Evolutionary conservation across 208 protist genomes (phyloP).

Genomic region (Leishmania aethiopica): DNA sequence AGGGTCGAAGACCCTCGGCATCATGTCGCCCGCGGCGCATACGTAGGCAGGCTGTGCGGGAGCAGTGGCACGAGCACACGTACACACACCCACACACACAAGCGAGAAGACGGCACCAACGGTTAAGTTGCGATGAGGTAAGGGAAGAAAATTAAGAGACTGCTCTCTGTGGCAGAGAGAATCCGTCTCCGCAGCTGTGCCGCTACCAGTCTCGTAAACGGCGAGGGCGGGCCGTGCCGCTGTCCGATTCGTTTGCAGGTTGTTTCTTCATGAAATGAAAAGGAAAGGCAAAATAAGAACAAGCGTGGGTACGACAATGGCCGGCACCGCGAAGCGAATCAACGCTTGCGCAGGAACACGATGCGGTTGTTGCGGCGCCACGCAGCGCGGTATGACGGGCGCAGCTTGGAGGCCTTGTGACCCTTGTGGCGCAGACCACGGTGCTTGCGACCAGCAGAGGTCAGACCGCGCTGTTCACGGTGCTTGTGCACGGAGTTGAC

Average conservation of each 20-base stretch:
- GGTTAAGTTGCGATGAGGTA: background rate
- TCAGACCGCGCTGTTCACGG: constrained; percentile 98
- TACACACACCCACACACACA: background rate
- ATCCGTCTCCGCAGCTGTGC: background rate
- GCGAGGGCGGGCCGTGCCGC: background rate
- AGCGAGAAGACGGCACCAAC: background rate
- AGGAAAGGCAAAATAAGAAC: constrained; percentile 19
- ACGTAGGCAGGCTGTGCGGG: background rate
- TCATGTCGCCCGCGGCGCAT: background rate
- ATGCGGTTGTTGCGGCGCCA: constrained; percentile 99
- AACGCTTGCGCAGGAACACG: constrained; percentile 93
- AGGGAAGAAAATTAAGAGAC: background rate
- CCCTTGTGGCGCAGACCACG: constrained; percentile 97
- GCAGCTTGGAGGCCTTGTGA: constrained; percentile 93
- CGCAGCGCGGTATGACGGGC: constrained; percentile 94
- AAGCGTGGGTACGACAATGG: constrained; percentile 1
- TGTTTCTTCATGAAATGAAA: constrained; percentile 13
- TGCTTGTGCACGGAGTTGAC: constrained; percentile 96
- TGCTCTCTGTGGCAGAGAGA: too few species aligned
- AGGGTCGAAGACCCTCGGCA: background rate
- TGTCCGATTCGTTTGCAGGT: background rate
- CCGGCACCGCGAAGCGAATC: constrained; percentile 21
- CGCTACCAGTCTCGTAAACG: background rate
- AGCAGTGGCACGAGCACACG: background rate
- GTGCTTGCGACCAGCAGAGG: constrained; percentile 96